Evolutionary conservation across 2,329 filamentous ascomycete genomes (phyloP).

Genomic region (Aspergillus sp.): DNA sequence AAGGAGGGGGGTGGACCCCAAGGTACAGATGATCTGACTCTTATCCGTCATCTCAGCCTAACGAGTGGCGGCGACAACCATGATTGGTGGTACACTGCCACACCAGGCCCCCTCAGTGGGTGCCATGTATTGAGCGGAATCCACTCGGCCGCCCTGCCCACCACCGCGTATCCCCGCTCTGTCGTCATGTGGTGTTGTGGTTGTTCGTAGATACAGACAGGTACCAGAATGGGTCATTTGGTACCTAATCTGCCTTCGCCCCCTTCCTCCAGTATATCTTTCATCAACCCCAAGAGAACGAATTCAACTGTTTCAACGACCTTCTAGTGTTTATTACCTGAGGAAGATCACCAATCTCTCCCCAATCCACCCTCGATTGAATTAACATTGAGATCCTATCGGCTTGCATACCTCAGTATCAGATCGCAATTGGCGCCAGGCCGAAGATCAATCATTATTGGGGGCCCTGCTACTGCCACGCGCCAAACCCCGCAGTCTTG

Average conservation of each 20-base stretch:
- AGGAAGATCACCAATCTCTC: not conserved
- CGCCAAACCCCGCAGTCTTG: conserved; percentile 24
- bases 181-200: conserved; percentile 17
- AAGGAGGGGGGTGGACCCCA: not conserved
- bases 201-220: not conserved
- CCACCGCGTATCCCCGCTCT: not conserved
- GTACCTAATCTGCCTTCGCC: not conserved
- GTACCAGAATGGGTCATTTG: no score
- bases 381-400: not conserved
- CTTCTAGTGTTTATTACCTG: not conserved
- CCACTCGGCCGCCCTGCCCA: conserved; percentile 10
- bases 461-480: conserved; percentile 15
- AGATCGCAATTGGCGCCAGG: conserved; percentile 8
- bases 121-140: not conserved
- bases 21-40: not conserved
- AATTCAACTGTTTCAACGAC: not conserved
- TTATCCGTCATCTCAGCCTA: conserved; percentile 10
- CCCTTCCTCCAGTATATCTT: not conserved
- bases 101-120: conserved; percentile 4
- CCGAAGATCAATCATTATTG: conserved; percentile 1
- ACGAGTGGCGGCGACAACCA: conserved; percentile 2
- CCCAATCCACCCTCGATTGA: no score
- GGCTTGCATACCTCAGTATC: not conserved
- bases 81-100: conserved; percentile 12
- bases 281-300: not conserved